Evolutionary conservation across 129 eudicot genomes (phyloP).

Genomic region (Pittosporum tobira): DNA sequence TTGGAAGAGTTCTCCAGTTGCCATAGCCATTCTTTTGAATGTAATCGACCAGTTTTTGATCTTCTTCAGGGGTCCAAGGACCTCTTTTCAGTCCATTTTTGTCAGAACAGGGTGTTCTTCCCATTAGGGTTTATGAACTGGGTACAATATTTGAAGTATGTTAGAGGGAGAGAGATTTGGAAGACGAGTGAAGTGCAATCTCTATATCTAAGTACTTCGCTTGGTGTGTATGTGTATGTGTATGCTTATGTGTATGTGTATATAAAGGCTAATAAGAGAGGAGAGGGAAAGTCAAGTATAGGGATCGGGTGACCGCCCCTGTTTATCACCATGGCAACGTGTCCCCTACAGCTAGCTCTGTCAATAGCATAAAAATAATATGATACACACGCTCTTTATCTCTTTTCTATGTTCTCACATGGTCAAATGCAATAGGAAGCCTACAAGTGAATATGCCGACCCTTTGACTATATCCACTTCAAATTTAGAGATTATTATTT

Average conservation of each 20-base stretch:
- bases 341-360: slow-evolving; percentile 33
- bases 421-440: background rate
- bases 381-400: no score
- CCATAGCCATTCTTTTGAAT: slow-evolving; percentile 75
- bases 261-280: slow-evolving; percentile 15
- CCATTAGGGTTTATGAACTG: slow-evolving; percentile 38
- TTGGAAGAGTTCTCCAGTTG: slow-evolving; percentile 86
- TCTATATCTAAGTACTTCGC: background rate
- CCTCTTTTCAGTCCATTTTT: slow-evolving; percentile 74
- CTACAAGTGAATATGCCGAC: no score
- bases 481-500: no score
- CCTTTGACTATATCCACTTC: no score
- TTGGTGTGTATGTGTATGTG: slow-evolving; percentile 16
- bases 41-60: slow-evolving; percentile 66
- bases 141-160: background rate
- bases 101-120: slow-evolving; percentile 92
- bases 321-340: slow-evolving; percentile 62
- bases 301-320: slow-evolving; percentile 83
- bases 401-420: no score
- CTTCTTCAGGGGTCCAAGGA: slow-evolving; percentile 93
- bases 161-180: slow-evolving; percentile 8
- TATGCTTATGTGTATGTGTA: slow-evolving; percentile 16
- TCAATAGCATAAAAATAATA: background rate
- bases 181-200: background rate
- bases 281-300: slow-evolving; percentile 54